These are phyloP conservation scores for Suhomyces sp. DNA, from an alignment of 805 yeast species.

Conservation along the genomic window DNA sequence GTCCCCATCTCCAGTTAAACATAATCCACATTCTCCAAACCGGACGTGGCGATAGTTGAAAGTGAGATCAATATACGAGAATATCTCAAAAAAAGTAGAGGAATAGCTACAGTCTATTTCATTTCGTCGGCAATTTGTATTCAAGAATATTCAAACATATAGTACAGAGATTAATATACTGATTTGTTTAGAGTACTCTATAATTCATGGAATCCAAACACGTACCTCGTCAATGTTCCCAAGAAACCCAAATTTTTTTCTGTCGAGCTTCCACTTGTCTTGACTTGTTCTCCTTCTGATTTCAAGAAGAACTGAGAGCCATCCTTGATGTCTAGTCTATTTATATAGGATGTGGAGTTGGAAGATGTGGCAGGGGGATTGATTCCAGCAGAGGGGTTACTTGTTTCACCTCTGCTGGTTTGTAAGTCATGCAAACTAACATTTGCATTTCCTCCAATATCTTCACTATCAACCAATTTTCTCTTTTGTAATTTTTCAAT, in stretches of 20 bases:
- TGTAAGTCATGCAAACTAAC: conserved; percentile 7
- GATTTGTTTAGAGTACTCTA: conserved; percentile 14
- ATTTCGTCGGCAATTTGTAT: too few species aligned
- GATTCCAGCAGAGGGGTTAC: background rate
- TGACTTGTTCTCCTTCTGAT: conserved; percentile 21
- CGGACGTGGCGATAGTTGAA: background rate
- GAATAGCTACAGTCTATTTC: too few species aligned
- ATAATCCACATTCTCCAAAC: conserved; percentile 6
- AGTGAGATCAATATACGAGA: too few species aligned
- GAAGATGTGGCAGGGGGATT: conserved; percentile 2
- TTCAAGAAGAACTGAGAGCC: conserved; percentile 38
- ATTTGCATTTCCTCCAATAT: conserved; percentile 42
- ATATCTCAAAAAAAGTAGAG: too few species aligned
- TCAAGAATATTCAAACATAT: too few species aligned
- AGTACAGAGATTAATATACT: too few species aligned
- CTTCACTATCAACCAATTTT: conserved; percentile 43
- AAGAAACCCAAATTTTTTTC: conserved; percentile 33
- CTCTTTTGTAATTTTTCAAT: conserved; percentile 58
- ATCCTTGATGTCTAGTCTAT: conserved; percentile 39
- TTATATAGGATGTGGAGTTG: conserved; percentile 20
- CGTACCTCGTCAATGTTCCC: conserved; percentile 33
- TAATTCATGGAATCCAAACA: conserved; percentile 46
- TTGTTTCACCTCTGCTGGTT: conserved; percentile 2
- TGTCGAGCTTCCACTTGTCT: conserved; percentile 16
- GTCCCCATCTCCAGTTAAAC: conserved; percentile 9